Conservation (phyloP, 179 eudicot genomes). For the Spergularia azorica region DNA sequence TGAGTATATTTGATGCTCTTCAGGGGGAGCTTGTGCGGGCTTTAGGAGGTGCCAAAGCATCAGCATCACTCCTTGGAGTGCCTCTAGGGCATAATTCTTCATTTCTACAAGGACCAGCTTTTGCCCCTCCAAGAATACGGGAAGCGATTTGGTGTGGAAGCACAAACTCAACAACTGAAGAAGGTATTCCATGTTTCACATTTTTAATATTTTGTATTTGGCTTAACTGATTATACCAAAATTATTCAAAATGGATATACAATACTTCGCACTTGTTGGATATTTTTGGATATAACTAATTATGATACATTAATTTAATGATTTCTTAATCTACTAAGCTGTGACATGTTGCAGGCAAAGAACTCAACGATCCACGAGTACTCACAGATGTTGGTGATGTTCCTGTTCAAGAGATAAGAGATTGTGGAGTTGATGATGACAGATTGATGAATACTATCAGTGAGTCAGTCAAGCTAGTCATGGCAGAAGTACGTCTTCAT, state of each 20-base stretch:
- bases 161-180: slow-evolving; percentile 90
- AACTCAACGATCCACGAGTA: slow-evolving; percentile 76
- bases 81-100: slow-evolving; percentile 98
- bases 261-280: not conserved
- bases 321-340: not conserved
- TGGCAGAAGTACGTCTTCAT: slow-evolving; percentile 74
- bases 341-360: slow-evolving; percentile 66
- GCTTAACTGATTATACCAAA: too few relatives aligned
- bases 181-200: slow-evolving; percentile 44
- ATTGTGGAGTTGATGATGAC: slow-evolving; percentile 91
- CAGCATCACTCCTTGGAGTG: slow-evolving; percentile 87
- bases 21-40: slow-evolving; percentile 96
- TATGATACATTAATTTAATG: not conserved
- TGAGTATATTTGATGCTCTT: slow-evolving; percentile 1
- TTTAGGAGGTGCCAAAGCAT: slow-evolving; percentile 86
- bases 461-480: slow-evolving; percentile 91
- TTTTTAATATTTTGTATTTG: not conserved
- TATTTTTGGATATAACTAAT: not conserved
- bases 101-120: slow-evolving; percentile 97
- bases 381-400: slow-evolving; percentile 96
- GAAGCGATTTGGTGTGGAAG: slow-evolving; percentile 99
- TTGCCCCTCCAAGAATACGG: slow-evolving; percentile 96
- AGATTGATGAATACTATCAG: slow-evolving; percentile 77
- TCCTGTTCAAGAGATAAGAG: slow-evolving; percentile 95
- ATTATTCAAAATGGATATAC: not conserved